Conservation (phyloP, 2,329 filamentous ascomycete genomes). For the Botrytis galanthina region DNA sequence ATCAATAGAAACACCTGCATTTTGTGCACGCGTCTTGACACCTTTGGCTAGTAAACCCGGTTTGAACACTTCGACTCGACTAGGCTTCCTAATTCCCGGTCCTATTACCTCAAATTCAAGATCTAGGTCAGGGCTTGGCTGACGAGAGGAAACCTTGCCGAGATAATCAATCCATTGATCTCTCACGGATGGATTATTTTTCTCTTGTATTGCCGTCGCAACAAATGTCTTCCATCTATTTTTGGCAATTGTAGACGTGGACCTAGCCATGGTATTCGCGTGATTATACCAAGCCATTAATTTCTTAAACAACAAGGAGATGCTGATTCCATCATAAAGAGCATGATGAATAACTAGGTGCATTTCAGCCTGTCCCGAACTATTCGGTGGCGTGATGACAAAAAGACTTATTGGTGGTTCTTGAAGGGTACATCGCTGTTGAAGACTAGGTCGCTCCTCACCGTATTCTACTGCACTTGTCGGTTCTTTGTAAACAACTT, state of each 20-base stretch:
- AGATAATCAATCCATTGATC: constrained; percentile 19
- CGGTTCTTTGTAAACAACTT: constrained; percentile 53
- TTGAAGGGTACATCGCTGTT: constrained; percentile 25
- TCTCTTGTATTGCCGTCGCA: not conserved
- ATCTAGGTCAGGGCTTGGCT: not conserved
- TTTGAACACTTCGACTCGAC: constrained; percentile 44
- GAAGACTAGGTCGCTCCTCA: constrained; percentile 7
- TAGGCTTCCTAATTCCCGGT: not conserved
- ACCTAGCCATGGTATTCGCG: constrained; percentile 33
- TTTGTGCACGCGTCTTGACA: constrained; percentile 46
- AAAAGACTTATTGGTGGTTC: constrained; percentile 33
- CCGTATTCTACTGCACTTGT: constrained; percentile 39
- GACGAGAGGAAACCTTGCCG: not conserved
- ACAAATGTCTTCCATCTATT: constrained; percentile 43
- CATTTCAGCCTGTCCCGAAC: constrained; percentile 20
- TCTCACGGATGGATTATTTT: not conserved
- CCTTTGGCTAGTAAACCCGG: constrained; percentile 46
- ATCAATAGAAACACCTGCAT: constrained; percentile 64
- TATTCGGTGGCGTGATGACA: constrained; percentile 17
- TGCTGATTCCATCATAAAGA: constrained; percentile 81
- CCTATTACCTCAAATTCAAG: not conserved
- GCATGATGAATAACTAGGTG: constrained; percentile 75
- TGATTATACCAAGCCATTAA: constrained; percentile 47
- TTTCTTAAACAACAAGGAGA: constrained; percentile 60
- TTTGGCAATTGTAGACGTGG: constrained; percentile 39